phyloP scores from a whole-genome alignment of 345 rosid species.

The Boechera stricta region DNA sequence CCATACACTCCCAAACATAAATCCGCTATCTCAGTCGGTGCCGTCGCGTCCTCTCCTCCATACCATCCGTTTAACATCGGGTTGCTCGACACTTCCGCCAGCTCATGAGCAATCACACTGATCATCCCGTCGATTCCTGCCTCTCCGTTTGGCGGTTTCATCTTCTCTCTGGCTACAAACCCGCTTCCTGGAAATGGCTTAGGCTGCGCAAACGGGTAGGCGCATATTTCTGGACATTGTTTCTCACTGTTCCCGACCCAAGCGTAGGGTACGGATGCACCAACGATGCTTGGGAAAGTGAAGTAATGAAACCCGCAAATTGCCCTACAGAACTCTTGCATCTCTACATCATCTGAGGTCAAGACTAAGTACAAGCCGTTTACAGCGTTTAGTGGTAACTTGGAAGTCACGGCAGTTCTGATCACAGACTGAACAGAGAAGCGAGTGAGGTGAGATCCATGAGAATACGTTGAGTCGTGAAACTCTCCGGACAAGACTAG shows the following conservation, averaged over 20 bases:
- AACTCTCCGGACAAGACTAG: constrained; percentile 73
- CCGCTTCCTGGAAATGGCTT: constrained; percentile 64
- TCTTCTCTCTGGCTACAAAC: constrained; percentile 40
- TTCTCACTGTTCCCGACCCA: constrained; percentile 91
- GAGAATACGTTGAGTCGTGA: constrained; percentile 88
- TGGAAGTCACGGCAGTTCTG: constrained; percentile 71
- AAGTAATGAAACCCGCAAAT: constrained; percentile 97
- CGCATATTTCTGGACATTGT: constrained; percentile 84
- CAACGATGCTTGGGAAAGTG: constrained; percentile 90
- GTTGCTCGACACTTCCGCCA: constrained; percentile 91
- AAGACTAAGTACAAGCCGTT: constrained; percentile 78
- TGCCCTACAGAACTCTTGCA: constrained; percentile 89
- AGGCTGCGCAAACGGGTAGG: constrained; percentile 87
- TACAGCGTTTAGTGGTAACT: constrained; percentile 64
- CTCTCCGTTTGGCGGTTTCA: constrained; percentile 87
- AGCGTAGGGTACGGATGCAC: constrained; percentile 88
- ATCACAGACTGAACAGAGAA: constrained; percentile 83
- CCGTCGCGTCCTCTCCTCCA: constrained; percentile 83
- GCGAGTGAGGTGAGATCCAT: constrained; percentile 84
- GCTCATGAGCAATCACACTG: constrained; percentile 90
- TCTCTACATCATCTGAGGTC: constrained; percentile 84
- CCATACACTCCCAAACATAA: constrained; percentile 95
- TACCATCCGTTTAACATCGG: constrained; percentile 97
- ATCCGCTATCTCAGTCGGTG: constrained; percentile 91
- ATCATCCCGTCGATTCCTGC: constrained; percentile 94